These are phyloP conservation scores for Rugosomyces carneus DNA, from an alignment of 1,284 basidiomycete genomes.

Conservation along the genomic window DNA sequence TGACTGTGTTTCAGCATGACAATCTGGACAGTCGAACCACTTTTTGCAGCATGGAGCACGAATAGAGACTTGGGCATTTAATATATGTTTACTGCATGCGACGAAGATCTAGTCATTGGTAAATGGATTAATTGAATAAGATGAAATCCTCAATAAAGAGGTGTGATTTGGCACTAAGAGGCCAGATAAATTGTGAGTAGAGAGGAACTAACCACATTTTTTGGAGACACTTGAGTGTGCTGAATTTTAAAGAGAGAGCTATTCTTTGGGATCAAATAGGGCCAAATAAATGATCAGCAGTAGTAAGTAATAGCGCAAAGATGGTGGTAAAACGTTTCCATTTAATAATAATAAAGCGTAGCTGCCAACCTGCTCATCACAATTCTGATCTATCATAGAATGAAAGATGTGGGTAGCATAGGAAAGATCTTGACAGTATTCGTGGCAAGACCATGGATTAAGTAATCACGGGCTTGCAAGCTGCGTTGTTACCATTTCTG, in stretches of 20 bases:
- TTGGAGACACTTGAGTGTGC: no score
- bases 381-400: background rate
- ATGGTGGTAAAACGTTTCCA: no score
- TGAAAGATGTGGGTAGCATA: no score
- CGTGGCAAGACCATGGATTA: background rate
- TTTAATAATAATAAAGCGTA: background rate
- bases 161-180: background rate
- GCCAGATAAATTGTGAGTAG: background rate
- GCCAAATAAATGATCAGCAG: no score
- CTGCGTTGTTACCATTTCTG: background rate
- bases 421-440: background rate
- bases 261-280: no score
- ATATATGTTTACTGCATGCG: slow-evolving; percentile 74
- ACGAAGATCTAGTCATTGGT: slow-evolving; percentile 18
- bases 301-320: no score
- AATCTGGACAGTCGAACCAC: slow-evolving; percentile 95
- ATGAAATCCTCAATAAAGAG: slow-evolving; percentile 2
- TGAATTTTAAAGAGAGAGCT: no score
- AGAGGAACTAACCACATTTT: slow-evolving; percentile 9
- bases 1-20: slow-evolving; percentile 80
- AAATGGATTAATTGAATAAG: slow-evolving; percentile 14
- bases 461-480: slow-evolving; percentile 9
- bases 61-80: slow-evolving; percentile 91
- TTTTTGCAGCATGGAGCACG: slow-evolving; percentile 92
- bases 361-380: background rate